Evolutionary conservation across 2,329 filamentous ascomycete genomes (phyloP), one percentile per base, ranked within the genome.

Genomic region (Coniella vitis): DNA sequence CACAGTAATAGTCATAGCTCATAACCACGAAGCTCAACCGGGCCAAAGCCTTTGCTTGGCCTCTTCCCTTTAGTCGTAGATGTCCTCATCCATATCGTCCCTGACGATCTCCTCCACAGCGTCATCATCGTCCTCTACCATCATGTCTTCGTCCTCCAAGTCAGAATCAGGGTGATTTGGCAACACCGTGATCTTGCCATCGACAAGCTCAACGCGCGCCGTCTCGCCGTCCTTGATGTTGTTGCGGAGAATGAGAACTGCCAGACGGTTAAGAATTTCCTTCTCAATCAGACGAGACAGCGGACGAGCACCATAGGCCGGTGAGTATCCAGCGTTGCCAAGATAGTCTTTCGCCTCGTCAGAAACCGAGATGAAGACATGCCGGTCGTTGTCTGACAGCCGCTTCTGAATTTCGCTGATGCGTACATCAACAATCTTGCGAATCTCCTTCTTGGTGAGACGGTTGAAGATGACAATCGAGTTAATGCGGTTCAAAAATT

Each of bases 381-480:
- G 91, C 60, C 90, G 84, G 51, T 84, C 83, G 63, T 98, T 98
- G 61, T 83, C 75, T 29, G 76, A 70, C n/a, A 98, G 80, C 37
- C 93, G 87, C 65, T 88, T 88, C 76, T 98, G 93, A 54, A 98
- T 91, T 64, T 98, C 93, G 3, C 55, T 52, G 31, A 98, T 76
- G 38, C 93, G 86, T 19, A 98, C 76, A 63, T 98, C 93, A 53
- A 98, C 93, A 63, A 98, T 97, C 72, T 82, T 89, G 62, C 93
- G 85, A 61, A 98, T 98, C 70, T 98, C 93, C 49, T 70, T 75
- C 64, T 83, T 86, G 3, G 87, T 91, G 48, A 98, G 85, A 41
- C 93, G 87, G 76, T 98, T 98, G 81, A 98, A 98, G 71, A 98
- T 96, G 70, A 98, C 90, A 47, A 84, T 88, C 53, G 86, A 93